phyloP scores from a whole-genome alignment of 2,329 filamentous ascomycete species.

The Mariannaea elegans region DNA sequence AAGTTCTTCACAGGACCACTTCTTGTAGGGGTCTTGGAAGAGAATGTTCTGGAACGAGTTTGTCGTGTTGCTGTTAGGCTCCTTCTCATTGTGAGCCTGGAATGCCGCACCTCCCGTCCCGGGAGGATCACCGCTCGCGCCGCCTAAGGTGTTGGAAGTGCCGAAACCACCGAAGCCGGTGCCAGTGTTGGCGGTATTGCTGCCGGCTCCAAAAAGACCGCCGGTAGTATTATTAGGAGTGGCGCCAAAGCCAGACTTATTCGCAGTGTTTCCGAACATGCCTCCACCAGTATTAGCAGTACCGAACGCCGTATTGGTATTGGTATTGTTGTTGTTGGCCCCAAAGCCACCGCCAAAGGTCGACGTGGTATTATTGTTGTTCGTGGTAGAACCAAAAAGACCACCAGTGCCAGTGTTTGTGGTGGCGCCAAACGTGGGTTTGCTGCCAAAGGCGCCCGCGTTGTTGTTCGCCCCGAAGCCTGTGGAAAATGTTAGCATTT shows the following conservation, averaged over 20 bases:
- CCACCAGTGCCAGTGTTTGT: slow-evolving; percentile 51
- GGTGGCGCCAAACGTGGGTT: slow-evolving; percentile 64
- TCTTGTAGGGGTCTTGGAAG: slow-evolving; percentile 83
- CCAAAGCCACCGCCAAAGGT: slow-evolving; percentile 54
- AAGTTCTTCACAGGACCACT: slow-evolving; percentile 89
- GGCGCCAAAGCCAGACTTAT: slow-evolving; percentile 1
- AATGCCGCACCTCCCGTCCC: slow-evolving; percentile 79
- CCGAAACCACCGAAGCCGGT: slow-evolving; percentile 54
- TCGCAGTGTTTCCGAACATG: slow-evolving; percentile 56
- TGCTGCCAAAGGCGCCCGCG: slow-evolving; percentile 50
- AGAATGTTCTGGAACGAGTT: slow-evolving; percentile 82
- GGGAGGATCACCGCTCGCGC: slow-evolving; percentile 65
- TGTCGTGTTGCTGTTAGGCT: slow-evolving; percentile 63
- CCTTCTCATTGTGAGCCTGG: slow-evolving; percentile 76
- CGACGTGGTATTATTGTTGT: slow-evolving; percentile 49
- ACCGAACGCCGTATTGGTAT: slow-evolving; percentile 50
- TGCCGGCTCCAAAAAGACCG: slow-evolving; percentile 53
- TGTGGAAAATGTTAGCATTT: slow-evolving; percentile 35
- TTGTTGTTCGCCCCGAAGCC: slow-evolving; percentile 49
- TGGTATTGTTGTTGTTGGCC: slow-evolving; percentile 44
- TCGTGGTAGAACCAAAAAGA: slow-evolving; percentile 55
- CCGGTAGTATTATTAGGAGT: slow-evolving; percentile 28
- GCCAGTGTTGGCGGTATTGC: slow-evolving; percentile 50
- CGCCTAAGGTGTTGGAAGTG: slow-evolving; percentile 61
- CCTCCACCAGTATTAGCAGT: slow-evolving; percentile 51